These are phyloP conservation scores for Vaccinium corymbosum DNA, from an alignment of 148 eudicot species.

Conservation along the genomic window DNA sequence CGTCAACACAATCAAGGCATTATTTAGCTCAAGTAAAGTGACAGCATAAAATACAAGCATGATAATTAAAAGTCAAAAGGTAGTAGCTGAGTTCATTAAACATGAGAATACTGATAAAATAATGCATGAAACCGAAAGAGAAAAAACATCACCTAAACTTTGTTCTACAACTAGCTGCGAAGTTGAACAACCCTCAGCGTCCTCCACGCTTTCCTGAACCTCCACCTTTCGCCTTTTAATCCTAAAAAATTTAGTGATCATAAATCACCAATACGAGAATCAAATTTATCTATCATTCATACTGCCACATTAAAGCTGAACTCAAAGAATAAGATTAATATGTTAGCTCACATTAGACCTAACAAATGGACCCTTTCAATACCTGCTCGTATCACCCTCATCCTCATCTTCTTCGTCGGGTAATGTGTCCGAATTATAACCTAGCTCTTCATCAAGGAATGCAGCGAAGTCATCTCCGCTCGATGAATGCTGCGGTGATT, in stretches of 20 bases:
- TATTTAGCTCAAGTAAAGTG: background rate
- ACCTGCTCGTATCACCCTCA: conserved; percentile 23
- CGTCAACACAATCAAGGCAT: background rate
- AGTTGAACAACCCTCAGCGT: conserved; percentile 36
- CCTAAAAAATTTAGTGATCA: conserved; percentile 31
- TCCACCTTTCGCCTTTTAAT: conserved; percentile 62
- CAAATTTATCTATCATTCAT: conserved; percentile 1
- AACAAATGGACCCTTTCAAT: background rate
- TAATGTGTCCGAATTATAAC: conserved; percentile 45
- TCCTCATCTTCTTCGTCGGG: conserved; percentile 28
- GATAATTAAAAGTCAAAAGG: background rate
- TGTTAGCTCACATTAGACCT: background rate
- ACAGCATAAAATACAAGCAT: background rate
- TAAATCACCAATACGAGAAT: background rate
- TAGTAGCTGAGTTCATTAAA: background rate
- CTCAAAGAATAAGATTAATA: background rate
- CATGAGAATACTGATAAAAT: background rate
- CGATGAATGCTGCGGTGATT: conserved; percentile 66
- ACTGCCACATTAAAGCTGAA: background rate
- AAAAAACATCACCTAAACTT: conserved; percentile 20
- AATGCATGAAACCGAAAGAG: background rate
- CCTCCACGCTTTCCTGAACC: conserved; percentile 24
- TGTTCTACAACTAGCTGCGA: conserved; percentile 27
- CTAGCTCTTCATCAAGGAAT: conserved; percentile 63
- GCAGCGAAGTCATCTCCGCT: conserved; percentile 85